Evolutionary conservation across 441 rosid species (phyloP), one percentile per base, ranked within the genome.

Genomic region (Pelargonium australe): DNA sequence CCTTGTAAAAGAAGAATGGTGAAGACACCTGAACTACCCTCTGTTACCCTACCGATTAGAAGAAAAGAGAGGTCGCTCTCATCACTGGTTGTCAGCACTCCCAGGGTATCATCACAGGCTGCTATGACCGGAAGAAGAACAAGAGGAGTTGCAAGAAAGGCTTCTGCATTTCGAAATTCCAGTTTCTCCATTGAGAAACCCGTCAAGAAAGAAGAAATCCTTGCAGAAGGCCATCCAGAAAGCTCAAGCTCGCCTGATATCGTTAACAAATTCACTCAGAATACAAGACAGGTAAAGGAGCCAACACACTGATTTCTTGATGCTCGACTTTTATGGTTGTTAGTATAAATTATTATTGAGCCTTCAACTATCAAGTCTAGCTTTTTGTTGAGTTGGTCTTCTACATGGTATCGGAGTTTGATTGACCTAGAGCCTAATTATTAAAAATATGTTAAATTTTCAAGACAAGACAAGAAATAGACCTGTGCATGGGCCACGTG

Each of bases 61-160:
- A 88, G 91, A 78, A 88, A 88, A 77, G 94, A 88, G 80, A 82
- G 91, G 76, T 88, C 94, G 14, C 83, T 88, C 70, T 86, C 91
- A 37, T 84, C 87, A 11, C 78, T 88, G 86, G 94, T 86, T 25
- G 89, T 88, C 68, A 80, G 70, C 67, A 76, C 88, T 67, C 91
- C 94, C 13, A 83, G 81, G 71, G 86, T 85, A 65, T 83, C 86
- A 70, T 71, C 83, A 62, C 82, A 81, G 77, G 53, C 82, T 76
- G 77, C 83, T 66, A 72, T 81, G 72, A 80, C 88, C 20, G 86
- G 89, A 43, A 85, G 79, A 76, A 80, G 94, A 79, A 80, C 57
- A 12, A n/a, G 57, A 49, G 57, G 57, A 49, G 77, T 75, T 17
- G 61, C 77, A 25, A 83, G 85, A 70, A 88, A 84, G 79, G 78